Conservation (phyloP, 2,329 filamentous ascomycete species). For the Magnaporthales sp. region DNA sequence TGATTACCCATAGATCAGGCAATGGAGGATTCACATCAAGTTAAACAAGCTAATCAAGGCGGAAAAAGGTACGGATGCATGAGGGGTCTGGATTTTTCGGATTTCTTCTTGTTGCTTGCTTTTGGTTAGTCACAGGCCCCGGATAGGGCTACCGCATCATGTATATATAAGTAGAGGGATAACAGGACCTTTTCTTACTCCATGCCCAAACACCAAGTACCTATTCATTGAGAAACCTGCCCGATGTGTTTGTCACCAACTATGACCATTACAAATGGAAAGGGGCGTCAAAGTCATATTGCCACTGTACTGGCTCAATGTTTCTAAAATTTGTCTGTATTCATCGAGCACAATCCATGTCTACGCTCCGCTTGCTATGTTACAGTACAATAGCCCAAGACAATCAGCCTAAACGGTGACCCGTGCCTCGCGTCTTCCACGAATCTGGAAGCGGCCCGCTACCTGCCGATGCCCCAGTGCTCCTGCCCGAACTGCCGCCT, state of each 20-base stretch:
- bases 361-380: neutral
- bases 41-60: no score
- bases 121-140: neutral
- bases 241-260: no score
- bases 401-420: slow-evolving; percentile 48
- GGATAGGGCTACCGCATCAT: neutral
- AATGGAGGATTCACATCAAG: no score
- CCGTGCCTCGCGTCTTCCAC: slow-evolving; percentile 55
- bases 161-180: neutral
- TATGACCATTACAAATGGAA: no score
- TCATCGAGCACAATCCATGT: neutral
- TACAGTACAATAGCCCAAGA: neutral
- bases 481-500: slow-evolving; percentile 24
- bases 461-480: slow-evolving; percentile 28
- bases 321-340: neutral
- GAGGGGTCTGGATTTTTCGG: neutral
- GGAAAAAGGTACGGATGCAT: neutral
- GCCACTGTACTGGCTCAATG: no score
- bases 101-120: neutral
- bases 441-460: slow-evolving; percentile 49
- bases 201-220: no score
- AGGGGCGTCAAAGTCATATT: no score
- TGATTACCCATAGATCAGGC: neutral
- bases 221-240: no score
- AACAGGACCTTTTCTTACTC: neutral